Base-by-base conservation (phyloP, 352 stramenopile species). In the Proteromonas lacertae region DNA sequence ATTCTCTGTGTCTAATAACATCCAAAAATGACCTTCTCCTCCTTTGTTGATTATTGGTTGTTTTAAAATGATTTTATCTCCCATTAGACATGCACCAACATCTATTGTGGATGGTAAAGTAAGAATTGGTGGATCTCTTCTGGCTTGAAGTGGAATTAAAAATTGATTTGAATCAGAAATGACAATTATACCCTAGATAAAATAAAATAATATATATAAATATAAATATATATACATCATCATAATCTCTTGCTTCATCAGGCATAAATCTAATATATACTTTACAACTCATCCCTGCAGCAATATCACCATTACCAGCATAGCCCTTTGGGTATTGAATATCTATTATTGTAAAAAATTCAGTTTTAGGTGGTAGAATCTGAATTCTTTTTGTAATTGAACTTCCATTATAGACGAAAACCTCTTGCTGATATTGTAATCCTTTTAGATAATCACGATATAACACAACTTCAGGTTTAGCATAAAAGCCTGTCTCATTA, bases 41-140 rank as follows among this genome's bases (percentile, higher is more conserved):
- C 36, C 36, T n/a, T 2, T 35, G 19, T 42, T 42, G 1, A 12
- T 19, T 29, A 24, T 35, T 14, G 13, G 9, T 8, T 35, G 4
- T 2, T 8, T 21, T 14, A 20, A 20, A 19, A 24, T n/a, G 2
- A 19, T 4, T 10, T 24, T 25, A 29, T 42, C 36, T 12, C 36
- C 36, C 8, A 42, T 25, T 10, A 42, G 25, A 29, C 24, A 25
- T 18, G 3, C 5, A 21, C 25, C 25, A 7, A 42, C 4, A 23
- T 35, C 24, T 14, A 42, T 8, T 25, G 20, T 2, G 13, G 24
- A 25, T 4, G 36, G 26, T 8, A 42, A 16, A 21, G 4, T 29
- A 2, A 42, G 24, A 20, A 28, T 17, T 25, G 36, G 36, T 20
- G 36, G 36, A n/a, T 42, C 36, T 36, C 36, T 17, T 21, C 25